A percentile compares a stretch with the other conserved stretches of the same genome.
Evolutionary conservation across 31 red algal genomes (phyloP).

Genomic region (Odonthalia washingtoniensis): DNA sequence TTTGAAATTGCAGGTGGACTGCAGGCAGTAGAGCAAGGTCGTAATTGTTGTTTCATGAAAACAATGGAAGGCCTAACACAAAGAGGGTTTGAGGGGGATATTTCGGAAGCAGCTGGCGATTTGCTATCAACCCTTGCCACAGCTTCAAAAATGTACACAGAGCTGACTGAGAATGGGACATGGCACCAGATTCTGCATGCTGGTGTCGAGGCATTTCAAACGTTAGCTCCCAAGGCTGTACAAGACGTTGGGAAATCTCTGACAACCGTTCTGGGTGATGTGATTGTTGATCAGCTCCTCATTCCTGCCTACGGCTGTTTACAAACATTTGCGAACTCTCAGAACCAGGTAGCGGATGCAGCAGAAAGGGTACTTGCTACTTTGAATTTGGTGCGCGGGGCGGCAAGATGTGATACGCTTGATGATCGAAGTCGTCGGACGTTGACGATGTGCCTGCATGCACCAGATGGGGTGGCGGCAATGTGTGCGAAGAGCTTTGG

Average conservation of each 20-base stretch:
- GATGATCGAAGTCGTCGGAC: conserved; percentile 1
- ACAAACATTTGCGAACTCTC: not conserved
- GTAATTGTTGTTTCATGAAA: conserved; percentile 26
- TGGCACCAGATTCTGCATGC: conserved; percentile 47
- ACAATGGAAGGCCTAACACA: conserved; percentile 40
- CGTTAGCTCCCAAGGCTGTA: conserved; percentile 38
- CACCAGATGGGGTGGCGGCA: conserved; percentile 35
- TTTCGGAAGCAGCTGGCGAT: conserved; percentile 44
- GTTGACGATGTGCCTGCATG: not conserved
- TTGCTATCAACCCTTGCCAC: conserved; percentile 31
- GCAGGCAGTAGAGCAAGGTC: not conserved
- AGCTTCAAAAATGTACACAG: conserved; percentile 17
- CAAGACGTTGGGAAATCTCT: conserved; percentile 44
- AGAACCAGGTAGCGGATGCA: conserved; percentile 24
- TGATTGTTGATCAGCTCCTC: conserved; percentile 22
- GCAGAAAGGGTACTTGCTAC: conserved; percentile 43
- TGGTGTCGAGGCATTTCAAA: conserved; percentile 37
- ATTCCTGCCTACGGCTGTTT: conserved; percentile 38
- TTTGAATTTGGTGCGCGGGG: conserved; percentile 33
- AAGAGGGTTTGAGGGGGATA: conserved; percentile 52
- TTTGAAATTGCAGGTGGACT: conserved; percentile 40
- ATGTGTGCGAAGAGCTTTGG: conserved; percentile 34
- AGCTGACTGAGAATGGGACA: not conserved
- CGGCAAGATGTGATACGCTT: conserved; percentile 18
- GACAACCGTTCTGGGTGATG: conserved; percentile 39